phyloP scores from a whole-genome alignment of 2,329 filamentous ascomycete genomes.

The Pseudomassariella vexata region DNA sequence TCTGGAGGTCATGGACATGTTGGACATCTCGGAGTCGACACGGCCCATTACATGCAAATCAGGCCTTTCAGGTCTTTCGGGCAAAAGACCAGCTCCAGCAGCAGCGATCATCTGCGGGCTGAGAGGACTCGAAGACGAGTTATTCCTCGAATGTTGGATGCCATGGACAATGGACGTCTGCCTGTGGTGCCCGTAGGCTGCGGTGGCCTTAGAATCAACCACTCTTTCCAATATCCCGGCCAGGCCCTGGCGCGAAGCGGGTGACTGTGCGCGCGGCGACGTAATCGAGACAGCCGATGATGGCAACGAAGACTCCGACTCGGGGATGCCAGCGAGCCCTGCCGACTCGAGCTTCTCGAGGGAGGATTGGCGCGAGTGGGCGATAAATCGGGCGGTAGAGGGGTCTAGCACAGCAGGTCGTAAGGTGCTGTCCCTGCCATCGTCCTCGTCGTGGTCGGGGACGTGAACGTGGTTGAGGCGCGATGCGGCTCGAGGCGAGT shows the following conservation, averaged over 20 bases:
- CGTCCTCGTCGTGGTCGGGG: slow-evolving; percentile 45
- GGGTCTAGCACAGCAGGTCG: slow-evolving; percentile 38
- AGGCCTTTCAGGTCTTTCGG: slow-evolving; percentile 46
- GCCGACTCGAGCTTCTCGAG: slow-evolving; percentile 43
- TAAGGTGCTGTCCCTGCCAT: slow-evolving; percentile 39
- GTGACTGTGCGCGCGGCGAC: slow-evolving; percentile 33
- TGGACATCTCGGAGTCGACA: slow-evolving; percentile 38
- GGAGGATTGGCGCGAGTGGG: slow-evolving; percentile 55
- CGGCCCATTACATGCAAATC: slow-evolving; percentile 44
- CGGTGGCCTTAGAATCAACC: slow-evolving; percentile 48
- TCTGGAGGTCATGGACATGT: slow-evolving; percentile 32
- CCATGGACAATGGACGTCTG: slow-evolving; percentile 98
- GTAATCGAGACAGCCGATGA: slow-evolving; percentile 19
- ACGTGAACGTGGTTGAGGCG: slow-evolving; percentile 45
- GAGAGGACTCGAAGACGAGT: slow-evolving; percentile 75
- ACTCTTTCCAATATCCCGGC: slow-evolving; percentile 43
- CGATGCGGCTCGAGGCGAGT: slow-evolving; percentile 42
- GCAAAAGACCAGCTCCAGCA: slow-evolving; percentile 49
- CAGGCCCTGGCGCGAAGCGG: slow-evolving; percentile 33
- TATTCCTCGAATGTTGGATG: slow-evolving; percentile 86
- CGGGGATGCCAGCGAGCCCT: slow-evolving; percentile 22
- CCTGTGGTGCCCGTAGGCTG: slow-evolving; percentile 77
- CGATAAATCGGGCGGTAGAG: slow-evolving; percentile 30
- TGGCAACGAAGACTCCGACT: slow-evolving; percentile 22
- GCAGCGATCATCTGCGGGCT: slow-evolving; percentile 81